phyloP scores from a whole-genome alignment of 345 rosid species.

The Euclidium syriacum region DNA sequence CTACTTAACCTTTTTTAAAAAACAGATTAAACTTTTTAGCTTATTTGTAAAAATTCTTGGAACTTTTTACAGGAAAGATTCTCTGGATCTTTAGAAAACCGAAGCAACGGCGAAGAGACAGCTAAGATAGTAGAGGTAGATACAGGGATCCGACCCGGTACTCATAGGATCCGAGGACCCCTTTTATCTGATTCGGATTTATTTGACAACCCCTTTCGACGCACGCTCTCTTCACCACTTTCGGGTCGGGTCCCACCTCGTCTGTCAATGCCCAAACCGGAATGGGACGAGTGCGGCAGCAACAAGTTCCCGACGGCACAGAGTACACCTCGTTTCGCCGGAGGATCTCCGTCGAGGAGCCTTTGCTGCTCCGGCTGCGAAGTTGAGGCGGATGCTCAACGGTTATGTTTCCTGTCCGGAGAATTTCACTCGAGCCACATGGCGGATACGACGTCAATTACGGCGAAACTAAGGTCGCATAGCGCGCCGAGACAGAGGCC shows the following conservation, averaged over 20 bases:
- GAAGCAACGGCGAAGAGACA: slow-evolving; percentile 42
- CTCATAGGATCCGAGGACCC: slow-evolving; percentile 47
- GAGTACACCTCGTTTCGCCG: slow-evolving; percentile 59
- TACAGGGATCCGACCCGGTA: slow-evolving; percentile 47
- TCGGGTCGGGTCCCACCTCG: slow-evolving; percentile 33
- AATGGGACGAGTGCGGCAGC: slow-evolving; percentile 50
- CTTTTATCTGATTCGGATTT: slow-evolving; percentile 38
- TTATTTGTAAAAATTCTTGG: background rate
- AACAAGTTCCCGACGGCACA: slow-evolving; percentile 55
- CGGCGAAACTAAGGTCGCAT: slow-evolving; percentile 62
- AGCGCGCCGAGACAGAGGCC: slow-evolving; percentile 92
- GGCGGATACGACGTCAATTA: slow-evolving; percentile 64
- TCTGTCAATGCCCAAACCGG: slow-evolving; percentile 28
- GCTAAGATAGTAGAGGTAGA: slow-evolving; percentile 87
- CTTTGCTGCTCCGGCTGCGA: slow-evolving; percentile 20
- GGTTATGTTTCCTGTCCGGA: slow-evolving; percentile 27
- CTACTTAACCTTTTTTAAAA: no score
- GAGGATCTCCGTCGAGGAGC: slow-evolving; percentile 48
- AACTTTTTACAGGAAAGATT: slow-evolving; percentile 57
- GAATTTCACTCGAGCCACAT: slow-evolving; percentile 44
- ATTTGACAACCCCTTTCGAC: slow-evolving; percentile 40
- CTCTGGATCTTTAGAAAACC: slow-evolving; percentile 49
- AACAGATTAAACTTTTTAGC: no score
- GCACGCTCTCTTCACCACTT: slow-evolving; percentile 29
- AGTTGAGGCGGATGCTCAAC: slow-evolving; percentile 8